Evolutionary conservation across 768 basidiomycete genomes (phyloP), one percentile per base, ranked within the genome.

Genomic region (Tulasnella sp.): DNA sequence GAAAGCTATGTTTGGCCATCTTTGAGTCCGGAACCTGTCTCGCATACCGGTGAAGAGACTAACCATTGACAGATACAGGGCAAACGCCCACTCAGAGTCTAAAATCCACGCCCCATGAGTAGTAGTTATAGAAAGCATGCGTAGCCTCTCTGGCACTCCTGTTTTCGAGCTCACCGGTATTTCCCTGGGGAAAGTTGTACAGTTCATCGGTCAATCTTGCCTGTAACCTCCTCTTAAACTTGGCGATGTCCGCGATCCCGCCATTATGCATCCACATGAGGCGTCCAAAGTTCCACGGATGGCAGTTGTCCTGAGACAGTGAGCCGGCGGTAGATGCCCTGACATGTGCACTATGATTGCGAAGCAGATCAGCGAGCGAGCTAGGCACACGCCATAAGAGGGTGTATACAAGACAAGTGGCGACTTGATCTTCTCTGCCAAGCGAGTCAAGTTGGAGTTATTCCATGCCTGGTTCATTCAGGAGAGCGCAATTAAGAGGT

Each of bases 231-330:
- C 96, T 79, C 72, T 93, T 97, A 64, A 98, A 79, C 60, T 75
- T 73, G 45, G 71, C 71, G 70, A 97, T 98, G 3, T 89, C 82
- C 44, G 87, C 82, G 57, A 99, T 87, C n/a, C 82, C 83, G 55
- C 94, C 94, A 64, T 96, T 98, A 70, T 93, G 92, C 92, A 97
- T 97, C 73, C 88, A 97, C 90, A 97, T 96, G 49, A 99, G 73
- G 67, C 87, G 92, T 9, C 87, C 89, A 66, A 89, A 84, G 42
- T 82, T 81, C 72, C 94, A 99, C 4, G 96, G 96, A 72, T 98
- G 94, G 65, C 91, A 93, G 66, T 94, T 94, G 69, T 92, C 91
- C 63, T 92, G 72, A 21, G 87, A 91, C n/a, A 96, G 73, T 0
- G 90, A 85, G 7, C 92, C 92, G 0, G 88, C 85, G 1, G 94